These are phyloP conservation scores for Quercus dentata DNA, from an alignment of 306 rosid genomes.

Conservation along the genomic window DNA sequence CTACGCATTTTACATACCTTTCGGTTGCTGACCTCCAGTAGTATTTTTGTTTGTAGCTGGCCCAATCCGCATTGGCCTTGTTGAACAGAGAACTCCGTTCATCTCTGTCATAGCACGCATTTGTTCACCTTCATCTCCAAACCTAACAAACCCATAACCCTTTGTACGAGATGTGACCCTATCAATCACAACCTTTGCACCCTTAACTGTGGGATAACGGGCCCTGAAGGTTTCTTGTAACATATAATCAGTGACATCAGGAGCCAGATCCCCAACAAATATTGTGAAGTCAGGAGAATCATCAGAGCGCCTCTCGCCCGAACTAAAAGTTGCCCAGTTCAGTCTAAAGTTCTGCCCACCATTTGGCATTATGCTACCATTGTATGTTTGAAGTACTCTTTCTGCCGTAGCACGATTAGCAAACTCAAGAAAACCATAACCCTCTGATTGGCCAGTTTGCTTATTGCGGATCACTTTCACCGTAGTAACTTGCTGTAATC, in stretches of 20 bases:
- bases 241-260: constrained; percentile 79
- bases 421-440: constrained; percentile 93
- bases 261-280: constrained; percentile 95
- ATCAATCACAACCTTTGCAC: constrained; percentile 96
- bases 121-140: constrained; percentile 84
- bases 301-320: constrained; percentile 81
- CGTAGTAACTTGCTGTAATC: constrained; percentile 43
- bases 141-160: constrained; percentile 94
- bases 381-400: constrained; percentile 64
- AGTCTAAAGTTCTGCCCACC: constrained; percentile 76
- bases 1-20: constrained; percentile 45
- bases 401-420: constrained; percentile 67
- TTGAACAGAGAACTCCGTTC: constrained; percentile 83
- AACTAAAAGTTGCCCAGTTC: constrained; percentile 89
- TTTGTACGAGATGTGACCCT: constrained; percentile 80
- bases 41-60: constrained; percentile 85
- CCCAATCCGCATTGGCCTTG: constrained; percentile 96
- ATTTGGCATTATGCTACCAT: constrained; percentile 85
- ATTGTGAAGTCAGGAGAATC: constrained; percentile 85
- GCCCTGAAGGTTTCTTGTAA: constrained; percentile 71
- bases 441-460: constrained; percentile 79
- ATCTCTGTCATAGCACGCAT: constrained; percentile 87
- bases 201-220: constrained; percentile 57
- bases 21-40: constrained; percentile 52
- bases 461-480: constrained; percentile 87